Evolutionary conservation across 164 flowering plant genomes (phyloP).

Genomic region (Akebia trifoliata): DNA sequence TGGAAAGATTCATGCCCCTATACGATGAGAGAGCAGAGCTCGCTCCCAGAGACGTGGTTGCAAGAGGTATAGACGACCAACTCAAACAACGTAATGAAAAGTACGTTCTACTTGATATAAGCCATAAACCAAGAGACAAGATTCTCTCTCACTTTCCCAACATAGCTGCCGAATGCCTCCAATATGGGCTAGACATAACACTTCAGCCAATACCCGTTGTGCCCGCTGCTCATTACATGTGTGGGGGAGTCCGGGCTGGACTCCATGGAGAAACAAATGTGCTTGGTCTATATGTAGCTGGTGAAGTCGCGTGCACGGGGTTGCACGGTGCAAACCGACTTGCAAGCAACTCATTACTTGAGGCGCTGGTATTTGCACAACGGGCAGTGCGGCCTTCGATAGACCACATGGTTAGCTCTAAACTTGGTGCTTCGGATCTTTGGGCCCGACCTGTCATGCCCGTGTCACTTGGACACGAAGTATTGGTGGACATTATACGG

Average conservation of each 20-base stretch:
- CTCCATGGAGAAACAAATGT: conserved; percentile 92
- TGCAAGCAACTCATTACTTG: conserved; percentile 94
- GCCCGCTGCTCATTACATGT: conserved; percentile 99
- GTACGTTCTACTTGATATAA: conserved; percentile 87
- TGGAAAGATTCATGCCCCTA: conserved; percentile 91
- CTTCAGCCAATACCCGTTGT: conserved; percentile 87
- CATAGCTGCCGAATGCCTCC: conserved; percentile 92
- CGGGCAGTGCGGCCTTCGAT: conserved; percentile 86
- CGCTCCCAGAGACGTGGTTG: conserved; percentile 94
- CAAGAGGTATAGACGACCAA: conserved; percentile 94
- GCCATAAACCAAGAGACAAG: conserved; percentile 67
- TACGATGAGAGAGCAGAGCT: conserved; percentile 94
- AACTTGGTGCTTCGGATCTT: conserved; percentile 27
- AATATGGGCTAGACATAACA: conserved; percentile 82
- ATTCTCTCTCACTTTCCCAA: conserved; percentile 92
- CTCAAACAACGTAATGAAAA: conserved; percentile 75
- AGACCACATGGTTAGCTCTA: conserved; percentile 46
- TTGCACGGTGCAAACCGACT: conserved; percentile 97
- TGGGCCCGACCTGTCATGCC: conserved; percentile 70
- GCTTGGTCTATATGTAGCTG: conserved; percentile 82
- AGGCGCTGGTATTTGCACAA: conserved; percentile 90
- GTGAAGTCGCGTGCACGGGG: conserved; percentile 98
- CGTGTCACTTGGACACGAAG: conserved; percentile 31
- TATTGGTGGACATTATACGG: conserved; percentile 28
- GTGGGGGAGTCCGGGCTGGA: conserved; percentile 98